These are phyloP conservation scores for Penicillium italicum DNA, from an alignment of 2,329 filamentous ascomycete genomes.

Conservation along the genomic window DNA sequence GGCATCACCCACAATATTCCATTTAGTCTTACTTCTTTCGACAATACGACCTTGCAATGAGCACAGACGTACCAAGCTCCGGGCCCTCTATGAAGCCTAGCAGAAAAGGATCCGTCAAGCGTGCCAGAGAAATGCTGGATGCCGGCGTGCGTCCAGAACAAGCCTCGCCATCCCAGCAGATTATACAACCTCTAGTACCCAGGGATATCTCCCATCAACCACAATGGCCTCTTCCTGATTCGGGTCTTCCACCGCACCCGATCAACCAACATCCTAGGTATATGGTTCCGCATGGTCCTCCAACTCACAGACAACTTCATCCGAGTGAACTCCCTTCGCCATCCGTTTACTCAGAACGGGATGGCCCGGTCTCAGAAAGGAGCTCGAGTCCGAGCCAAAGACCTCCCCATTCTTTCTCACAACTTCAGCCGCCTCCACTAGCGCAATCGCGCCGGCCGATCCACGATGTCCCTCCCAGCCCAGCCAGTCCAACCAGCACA, in stretches of 20 bases:
- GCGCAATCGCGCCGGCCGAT: conserved; percentile 16
- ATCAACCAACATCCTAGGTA: conserved; percentile 25
- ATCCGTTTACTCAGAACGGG: conserved; percentile 35
- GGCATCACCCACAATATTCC: neutral
- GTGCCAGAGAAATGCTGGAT: conserved; percentile 35
- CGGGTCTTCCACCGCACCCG: conserved; percentile 23
- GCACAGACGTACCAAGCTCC: conserved; percentile 11
- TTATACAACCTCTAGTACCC: conserved; percentile 11
- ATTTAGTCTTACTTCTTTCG: neutral
- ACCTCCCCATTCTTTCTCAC: conserved; percentile 28
- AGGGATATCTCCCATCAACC: conserved; percentile 35
- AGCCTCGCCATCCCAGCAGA: conserved; percentile 10
- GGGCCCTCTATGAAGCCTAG: conserved; percentile 12
- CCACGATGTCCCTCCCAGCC: conserved; percentile 18
- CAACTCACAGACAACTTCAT: conserved; percentile 42
- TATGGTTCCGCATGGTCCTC: conserved; percentile 33
- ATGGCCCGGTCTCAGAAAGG: conserved; percentile 24
- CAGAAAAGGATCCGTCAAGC: conserved; percentile 35
- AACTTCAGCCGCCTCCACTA: conserved; percentile 22
- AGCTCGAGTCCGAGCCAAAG: conserved; percentile 23
- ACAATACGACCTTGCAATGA: conserved; percentile 19
- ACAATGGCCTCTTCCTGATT: conserved; percentile 46
- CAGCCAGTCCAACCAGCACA: conserved; percentile 23
- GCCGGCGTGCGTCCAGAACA: conserved; percentile 28
- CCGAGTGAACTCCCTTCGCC: conserved; percentile 38